phyloP scores from a whole-genome alignment of 345 rosid genomes.

The Citrus unshiu region DNA sequence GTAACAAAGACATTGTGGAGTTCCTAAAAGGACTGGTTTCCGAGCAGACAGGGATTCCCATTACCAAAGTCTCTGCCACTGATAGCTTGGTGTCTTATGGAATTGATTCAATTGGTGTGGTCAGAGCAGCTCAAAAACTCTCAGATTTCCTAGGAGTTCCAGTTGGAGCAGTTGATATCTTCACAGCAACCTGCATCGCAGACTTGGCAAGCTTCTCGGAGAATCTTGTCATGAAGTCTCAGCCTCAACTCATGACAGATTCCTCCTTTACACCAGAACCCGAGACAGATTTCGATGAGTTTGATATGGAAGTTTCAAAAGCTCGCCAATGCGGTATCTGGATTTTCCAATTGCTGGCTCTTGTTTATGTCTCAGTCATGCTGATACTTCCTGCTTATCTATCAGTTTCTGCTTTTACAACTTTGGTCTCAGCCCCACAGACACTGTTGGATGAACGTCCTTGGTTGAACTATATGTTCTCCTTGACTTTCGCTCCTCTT shows the following conservation, averaged over 20 bases:
- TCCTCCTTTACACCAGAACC: conserved; percentile 28
- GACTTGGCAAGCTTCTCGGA: conserved; percentile 64
- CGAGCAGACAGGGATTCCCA: conserved; percentile 46
- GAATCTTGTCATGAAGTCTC: conserved; percentile 43
- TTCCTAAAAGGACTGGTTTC: conserved; percentile 45
- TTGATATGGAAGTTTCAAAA: conserved; percentile 32
- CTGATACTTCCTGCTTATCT: conserved; percentile 51
- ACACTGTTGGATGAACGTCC: conserved; percentile 10
- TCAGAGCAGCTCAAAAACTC: conserved; percentile 69
- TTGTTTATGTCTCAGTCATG: conserved; percentile 35
- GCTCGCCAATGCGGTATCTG: conserved; percentile 33
- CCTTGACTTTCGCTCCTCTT: conserved; percentile 50
- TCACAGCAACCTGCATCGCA: conserved; percentile 59
- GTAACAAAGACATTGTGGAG: conserved; percentile 42
- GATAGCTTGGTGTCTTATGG: conserved; percentile 62
- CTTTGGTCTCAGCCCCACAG: conserved; percentile 22
- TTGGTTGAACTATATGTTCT: conserved; percentile 23
- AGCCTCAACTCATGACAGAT: conserved; percentile 30
- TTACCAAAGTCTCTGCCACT: conserved; percentile 35
- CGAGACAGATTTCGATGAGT: conserved; percentile 26
- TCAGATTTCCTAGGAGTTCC: conserved; percentile 62
- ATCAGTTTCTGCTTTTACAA: conserved; percentile 42
- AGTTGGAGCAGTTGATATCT: conserved; percentile 67
- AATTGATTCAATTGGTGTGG: conserved; percentile 66
- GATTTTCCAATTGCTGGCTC: conserved; percentile 47